Conservation (phyloP, 257 asterid species). For the Solanum medicagineum region DNA sequence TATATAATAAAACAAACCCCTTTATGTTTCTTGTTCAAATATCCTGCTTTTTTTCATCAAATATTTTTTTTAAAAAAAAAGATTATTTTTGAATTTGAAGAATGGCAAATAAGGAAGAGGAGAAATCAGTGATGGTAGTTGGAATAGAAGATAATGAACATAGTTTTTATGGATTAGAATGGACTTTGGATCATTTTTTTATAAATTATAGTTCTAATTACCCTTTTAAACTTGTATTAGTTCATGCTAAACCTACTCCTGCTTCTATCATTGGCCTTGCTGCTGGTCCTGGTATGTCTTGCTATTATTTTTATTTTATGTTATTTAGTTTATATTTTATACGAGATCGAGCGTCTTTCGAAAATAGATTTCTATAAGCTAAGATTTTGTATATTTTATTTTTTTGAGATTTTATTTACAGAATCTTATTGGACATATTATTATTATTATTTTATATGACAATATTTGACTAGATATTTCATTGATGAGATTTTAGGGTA, state of each 20-base stretch:
- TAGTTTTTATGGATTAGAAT: conserved; percentile 64
- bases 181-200: conserved; percentile 74
- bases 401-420: too few species aligned
- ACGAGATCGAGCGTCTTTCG: too few species aligned
- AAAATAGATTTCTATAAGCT: too few species aligned
- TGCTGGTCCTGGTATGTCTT: conserved; percentile 56
- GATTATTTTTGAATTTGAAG: background rate
- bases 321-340: background rate
- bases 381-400: too few species aligned
- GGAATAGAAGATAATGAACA: conserved; percentile 60
- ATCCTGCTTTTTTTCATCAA: background rate
- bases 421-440: too few species aligned
- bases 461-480: background rate
- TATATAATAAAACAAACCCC: background rate
- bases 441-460: background rate
- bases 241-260: conserved; percentile 60
- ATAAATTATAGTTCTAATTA: conserved; percentile 15
- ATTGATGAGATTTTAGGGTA: background rate
- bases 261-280: conserved; percentile 34
- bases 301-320: background rate
- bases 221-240: conserved; percentile 49
- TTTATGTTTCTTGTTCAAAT: background rate
- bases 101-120: background rate
- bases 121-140: background rate
- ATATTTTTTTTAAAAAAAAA: too few species aligned